Evolutionary conservation across 176 grass and related monocot species (phyloP), one percentile per base, ranked within the genome.

Genomic region (Areca catechu): DNA sequence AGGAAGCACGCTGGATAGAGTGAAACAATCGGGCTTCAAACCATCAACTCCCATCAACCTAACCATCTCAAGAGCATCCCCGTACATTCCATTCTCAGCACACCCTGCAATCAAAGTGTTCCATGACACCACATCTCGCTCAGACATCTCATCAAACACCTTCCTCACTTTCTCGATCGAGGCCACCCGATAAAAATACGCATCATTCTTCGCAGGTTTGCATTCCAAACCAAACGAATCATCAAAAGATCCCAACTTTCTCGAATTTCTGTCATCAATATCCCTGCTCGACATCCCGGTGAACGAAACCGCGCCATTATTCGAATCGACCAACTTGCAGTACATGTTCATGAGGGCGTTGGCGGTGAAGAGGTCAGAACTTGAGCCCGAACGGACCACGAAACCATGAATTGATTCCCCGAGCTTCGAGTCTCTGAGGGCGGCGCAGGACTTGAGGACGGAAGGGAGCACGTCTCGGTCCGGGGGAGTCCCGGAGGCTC

Each of bases 261-360:
- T 66, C 49, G 16, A 52, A 28, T 21, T 20, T 7, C 16, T 16
- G 17, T 29, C n/a, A n/a, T 7, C 22, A 51, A 24, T 16, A 19
- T 23, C 24, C 25, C 48, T 15, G 7, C 22, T 12, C 6, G 17
- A 18, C n/a, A 51, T 19, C 7, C 19, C 15, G 50, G 23, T 14
- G 53, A 4, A 17, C 0, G 66, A 50, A 25, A 43, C 21, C 14
- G 7, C 0, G 7, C 24, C 5, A 2, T 3, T 28, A 22, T n/a
- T 18, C 5, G 30, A 43, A 51, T 6, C 21, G 9, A 28, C 58
- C 17, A 81, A 61, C 62, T 89, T 85, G 77, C 74, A 71, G 74
- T 84, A 89, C 73, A 84, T 68, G 77, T 85, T 89, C 77, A 89
- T 64, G 37, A 84, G 73, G 6, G 86, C 77, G 29, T 89, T 89